A percentile compares a stretch with the other conserved stretches of the same genome.
Evolutionary conservation across 768 basidiomycete species (phyloP).

Genomic region (Megacollybia marginata): DNA sequence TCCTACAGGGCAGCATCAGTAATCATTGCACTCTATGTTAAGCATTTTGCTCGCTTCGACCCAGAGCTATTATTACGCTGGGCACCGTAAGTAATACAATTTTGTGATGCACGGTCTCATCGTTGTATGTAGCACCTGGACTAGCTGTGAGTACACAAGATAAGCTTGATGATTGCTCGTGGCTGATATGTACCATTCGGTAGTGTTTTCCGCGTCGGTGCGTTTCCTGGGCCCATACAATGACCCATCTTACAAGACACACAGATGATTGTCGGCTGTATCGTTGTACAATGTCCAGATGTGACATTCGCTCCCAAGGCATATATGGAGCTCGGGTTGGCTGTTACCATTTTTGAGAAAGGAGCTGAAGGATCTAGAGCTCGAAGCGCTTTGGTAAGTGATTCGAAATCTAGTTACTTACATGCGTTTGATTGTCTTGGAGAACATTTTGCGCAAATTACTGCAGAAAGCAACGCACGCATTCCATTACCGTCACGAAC

Average conservation of each 20-base stretch:
- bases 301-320: constrained; percentile 35
- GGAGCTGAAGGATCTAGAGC: constrained; percentile 29
- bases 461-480: constrained; percentile 22
- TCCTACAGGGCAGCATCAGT: constrained; percentile 39
- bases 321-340: constrained; percentile 32
- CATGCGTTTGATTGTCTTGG: not conserved
- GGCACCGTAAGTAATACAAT: no score
- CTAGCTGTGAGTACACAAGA: no score
- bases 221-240: not conserved
- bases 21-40: constrained; percentile 19
- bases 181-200: not conserved
- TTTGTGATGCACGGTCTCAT: no score
- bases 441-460: constrained; percentile 21
- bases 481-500: constrained; percentile 11
- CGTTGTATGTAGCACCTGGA: no score
- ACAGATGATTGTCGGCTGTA: constrained; percentile 4
- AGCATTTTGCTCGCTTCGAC: constrained; percentile 28
- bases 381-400: constrained; percentile 25
- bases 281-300: constrained; percentile 29
- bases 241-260: not conserved
- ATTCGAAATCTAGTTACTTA: not conserved
- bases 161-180: no score
- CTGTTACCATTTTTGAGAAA: constrained; percentile 30
- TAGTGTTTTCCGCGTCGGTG: not conserved
- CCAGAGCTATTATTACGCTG: constrained; percentile 24